phyloP scores from a whole-genome alignment of 2,329 filamentous ascomycete genomes.

The Kalmusia sp. region DNA sequence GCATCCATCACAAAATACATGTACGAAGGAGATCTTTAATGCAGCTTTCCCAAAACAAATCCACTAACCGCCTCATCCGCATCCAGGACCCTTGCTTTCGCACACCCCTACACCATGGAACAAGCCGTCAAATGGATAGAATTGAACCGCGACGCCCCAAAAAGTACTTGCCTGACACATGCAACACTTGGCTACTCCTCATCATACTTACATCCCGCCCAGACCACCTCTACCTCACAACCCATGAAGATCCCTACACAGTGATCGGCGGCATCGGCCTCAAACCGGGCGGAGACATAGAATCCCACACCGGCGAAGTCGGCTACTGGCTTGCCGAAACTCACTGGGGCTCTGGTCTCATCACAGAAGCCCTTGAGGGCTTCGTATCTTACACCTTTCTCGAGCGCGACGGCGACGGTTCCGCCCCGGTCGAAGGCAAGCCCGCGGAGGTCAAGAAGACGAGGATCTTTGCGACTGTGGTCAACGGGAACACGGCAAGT shows the following conservation, averaged over 20 bases:
- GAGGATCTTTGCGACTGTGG: slow-evolving; percentile 39
- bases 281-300: slow-evolving; percentile 43
- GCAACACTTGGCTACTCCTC: too few relatives aligned
- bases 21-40: too few relatives aligned
- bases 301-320: slow-evolving; percentile 47
- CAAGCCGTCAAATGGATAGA: slow-evolving; percentile 45
- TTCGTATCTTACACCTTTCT: slow-evolving; percentile 46
- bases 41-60: too few relatives aligned
- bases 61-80: too few relatives aligned
- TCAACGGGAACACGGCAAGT: slow-evolving; percentile 44
- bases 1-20: slow-evolving; percentile 44
- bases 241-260: slow-evolving; percentile 13
- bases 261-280: slow-evolving; percentile 49
- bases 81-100: slow-evolving; percentile 38
- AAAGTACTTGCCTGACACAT: too few relatives aligned
- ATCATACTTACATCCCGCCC: slow-evolving; percentile 18
- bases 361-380: slow-evolving; percentile 39
- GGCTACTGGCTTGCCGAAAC: slow-evolving; percentile 52
- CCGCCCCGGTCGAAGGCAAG: slow-evolving; percentile 2
- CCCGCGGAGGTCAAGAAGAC: slow-evolving; percentile 29
- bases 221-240: slow-evolving; percentile 27
- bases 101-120: slow-evolving; percentile 47
- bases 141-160: slow-evolving; percentile 9
- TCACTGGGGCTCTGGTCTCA: slow-evolving; percentile 45
- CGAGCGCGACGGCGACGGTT: slow-evolving; percentile 8